Evolutionary conservation across 768 basidiomycete species (phyloP).

Genomic region (Crucibulum laeve): DNA sequence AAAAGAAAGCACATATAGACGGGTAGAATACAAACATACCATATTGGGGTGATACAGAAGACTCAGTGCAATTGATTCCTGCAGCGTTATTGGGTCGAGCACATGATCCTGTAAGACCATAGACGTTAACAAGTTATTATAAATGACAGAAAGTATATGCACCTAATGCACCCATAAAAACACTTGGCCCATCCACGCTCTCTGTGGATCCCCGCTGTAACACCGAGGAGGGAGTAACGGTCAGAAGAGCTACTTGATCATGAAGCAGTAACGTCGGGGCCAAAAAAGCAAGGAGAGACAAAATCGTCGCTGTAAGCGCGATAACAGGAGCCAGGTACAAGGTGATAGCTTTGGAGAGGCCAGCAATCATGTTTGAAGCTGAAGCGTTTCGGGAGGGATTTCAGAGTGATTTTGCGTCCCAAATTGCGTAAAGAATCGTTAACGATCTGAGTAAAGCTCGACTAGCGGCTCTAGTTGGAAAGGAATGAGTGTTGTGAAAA

Average conservation of each 20-base stretch:
- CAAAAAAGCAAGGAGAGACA: slow-evolving; percentile 64
- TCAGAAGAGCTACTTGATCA: slow-evolving; percentile 59
- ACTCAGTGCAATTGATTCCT: slow-evolving; percentile 47
- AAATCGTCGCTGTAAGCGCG: slow-evolving; percentile 59
- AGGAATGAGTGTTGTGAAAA: slow-evolving; percentile 3
- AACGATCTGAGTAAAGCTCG: slow-evolving; percentile 16
- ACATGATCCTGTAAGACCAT: slow-evolving; percentile 57
- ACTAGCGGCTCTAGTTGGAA: slow-evolving; percentile 17
- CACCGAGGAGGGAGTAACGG: slow-evolving; percentile 51
- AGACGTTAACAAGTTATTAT: slow-evolving; percentile 2
- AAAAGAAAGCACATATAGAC: neutral
- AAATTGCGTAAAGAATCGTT: no score
- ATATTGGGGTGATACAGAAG: slow-evolving; percentile 55
- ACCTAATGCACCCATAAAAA: slow-evolving; percentile 68
- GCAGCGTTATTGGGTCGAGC: slow-evolving; percentile 44
- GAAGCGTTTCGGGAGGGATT: slow-evolving; percentile 6
- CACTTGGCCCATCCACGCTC: slow-evolving; percentile 60
- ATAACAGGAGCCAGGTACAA: slow-evolving; percentile 67
- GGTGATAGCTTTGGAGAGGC: slow-evolving; percentile 63
- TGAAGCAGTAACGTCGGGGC: slow-evolving; percentile 61
- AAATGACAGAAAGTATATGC: slow-evolving; percentile 9
- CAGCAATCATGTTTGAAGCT: slow-evolving; percentile 52
- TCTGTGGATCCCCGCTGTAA: slow-evolving; percentile 22
- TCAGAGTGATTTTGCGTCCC: slow-evolving; percentile 9
- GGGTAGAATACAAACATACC: no score